Evolutionary conservation across 2,329 filamentous ascomycete species (phyloP), one percentile per base, ranked within the genome.

Genomic region (Alternaria tenuissima): DNA sequence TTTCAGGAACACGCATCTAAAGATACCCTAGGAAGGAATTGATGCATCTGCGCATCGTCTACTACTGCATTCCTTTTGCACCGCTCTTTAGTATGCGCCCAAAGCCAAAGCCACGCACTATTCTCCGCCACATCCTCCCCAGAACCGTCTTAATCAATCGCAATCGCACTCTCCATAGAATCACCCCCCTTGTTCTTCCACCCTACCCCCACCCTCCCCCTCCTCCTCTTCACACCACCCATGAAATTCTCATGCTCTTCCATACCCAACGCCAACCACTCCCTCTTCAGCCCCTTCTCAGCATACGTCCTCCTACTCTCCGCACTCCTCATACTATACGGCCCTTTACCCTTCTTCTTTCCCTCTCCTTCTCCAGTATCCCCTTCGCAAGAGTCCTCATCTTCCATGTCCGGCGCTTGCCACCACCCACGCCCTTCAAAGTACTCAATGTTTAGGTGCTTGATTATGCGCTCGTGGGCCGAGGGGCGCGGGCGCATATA

Each of bases 21-120:
- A 79, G 68, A 0, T 96, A 76, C 66, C 96, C 92, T 0, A 96
- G 82, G 58, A 95, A 95, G 0, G 88, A 89, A 72, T 96, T 93
- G 3, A 98, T 97, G 14, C 32, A 30, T 5, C 9, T 39, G 18
- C 4, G n/a, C n/a, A 39, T 20, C 2, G 1, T 5, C 11, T 7
- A 1, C 38, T 39, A 20, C 18, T 11, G 3, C 18, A 11, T 8
- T 39, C 8, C 9, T 30, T 8, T 20, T 1, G 4, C 18, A 39
- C 18, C 5, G 8, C 18, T 8, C n/a, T 20, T 2, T 11, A 20
- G 38, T 39, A 3, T n/a, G 38, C n/a, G 4, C n/a, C 38, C 9
- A 30, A 20, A 39, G 38, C 9, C 8, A 39, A 0, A 39, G 14
- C 9, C 20, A 20, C 20, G 20, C 20, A 20, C 20, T 20, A 20